Base-by-base conservation (phyloP, 2,329 filamentous ascomycete genomes). In the Cladosporium oxysporum region DNA sequence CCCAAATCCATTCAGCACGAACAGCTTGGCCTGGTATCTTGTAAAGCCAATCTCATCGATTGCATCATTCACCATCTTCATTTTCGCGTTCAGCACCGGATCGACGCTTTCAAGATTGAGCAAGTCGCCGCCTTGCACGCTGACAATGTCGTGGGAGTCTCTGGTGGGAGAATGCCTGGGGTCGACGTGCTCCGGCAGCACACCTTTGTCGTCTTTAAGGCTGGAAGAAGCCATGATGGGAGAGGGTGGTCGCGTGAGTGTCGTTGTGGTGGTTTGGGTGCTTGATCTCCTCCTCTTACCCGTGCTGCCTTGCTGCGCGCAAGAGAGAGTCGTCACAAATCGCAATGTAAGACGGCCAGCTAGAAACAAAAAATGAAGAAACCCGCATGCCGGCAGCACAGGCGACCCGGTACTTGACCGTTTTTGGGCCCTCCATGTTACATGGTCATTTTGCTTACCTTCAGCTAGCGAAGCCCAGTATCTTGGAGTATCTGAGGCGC, bases 11-110 rank as follows among this genome's bases (percentile, higher is more conserved):
- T 87, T 88, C 10, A 88, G 77, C 23, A 85, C 80, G 69, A 88
- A 88, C 2, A 88, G 76, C 75, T 87, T 86, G 78, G 81, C 83
- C 61, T 88, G 85, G 68, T 85, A 84, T 11, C 69, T 65, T 4
- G 83, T 85, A 72, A 84, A 83, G 1, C 83, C 83, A 63, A 85
- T 85, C 70, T 83, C 79, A 69, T 85, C 82, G 65, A 85, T 84
- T 3, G 82, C 87, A 75, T 91, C 84, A 73, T 91, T 91, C 67
- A 91, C 84, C 31, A 91, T 79, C 70, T 88, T 83, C 87, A 90
- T 91, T 75, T 91, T 90, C 49, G 83, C 83, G 70, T 86, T 85
- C 53, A 90, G 77, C 1, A 84, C 87, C 5, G 86, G 85, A 72
- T 90, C 88, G 31, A 85, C 77, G 71, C 85, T 82, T 75, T 89